A percentile compares a stretch with the other conserved stretches of the same genome.
These are phyloP conservation scores for Sphaceloma murrayae DNA, from an alignment of 2,329 filamentous ascomycete species.

Conservation along the genomic window DNA sequence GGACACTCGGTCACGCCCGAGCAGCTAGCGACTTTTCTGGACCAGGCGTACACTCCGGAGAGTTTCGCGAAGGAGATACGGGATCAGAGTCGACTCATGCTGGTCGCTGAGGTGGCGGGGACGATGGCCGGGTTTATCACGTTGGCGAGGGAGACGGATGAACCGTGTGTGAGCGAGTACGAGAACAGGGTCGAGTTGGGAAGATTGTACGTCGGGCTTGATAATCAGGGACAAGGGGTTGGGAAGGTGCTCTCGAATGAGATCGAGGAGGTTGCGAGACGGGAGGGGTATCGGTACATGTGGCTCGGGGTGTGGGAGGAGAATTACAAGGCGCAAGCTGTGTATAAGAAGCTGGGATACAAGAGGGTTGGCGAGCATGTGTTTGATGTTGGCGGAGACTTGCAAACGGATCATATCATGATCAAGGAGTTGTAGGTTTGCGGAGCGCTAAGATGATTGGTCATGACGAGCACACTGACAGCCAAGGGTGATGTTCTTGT, in stretches of 20 bases:
- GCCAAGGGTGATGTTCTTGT: too few species aligned
- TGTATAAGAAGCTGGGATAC: conserved; percentile 38
- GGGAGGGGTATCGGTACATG: conserved; percentile 32
- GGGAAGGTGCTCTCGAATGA: conserved; percentile 29
- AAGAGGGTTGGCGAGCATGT: conserved; percentile 33
- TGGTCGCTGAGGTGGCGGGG: conserved; percentile 24
- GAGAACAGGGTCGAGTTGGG: conserved; percentile 34
- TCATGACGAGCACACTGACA: too few species aligned
- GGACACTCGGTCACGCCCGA: conserved; percentile 34
- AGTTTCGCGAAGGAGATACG: conserved; percentile 24
- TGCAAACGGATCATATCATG: conserved; percentile 39
- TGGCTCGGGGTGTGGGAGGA: conserved; percentile 44
- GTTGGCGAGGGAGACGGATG: conserved; percentile 31
- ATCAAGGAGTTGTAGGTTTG: conserved; percentile 24
- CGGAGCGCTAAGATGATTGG: too few species aligned
- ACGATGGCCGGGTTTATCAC: conserved; percentile 35
- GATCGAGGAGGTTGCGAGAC: conserved; percentile 29
- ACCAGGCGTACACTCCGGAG: conserved; percentile 29
- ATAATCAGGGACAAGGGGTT: conserved; percentile 33
- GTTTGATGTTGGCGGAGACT: conserved; percentile 34
- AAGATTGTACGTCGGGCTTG: conserved; percentile 34
- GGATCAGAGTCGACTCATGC: conserved; percentile 22
- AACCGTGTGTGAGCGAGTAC: conserved; percentile 32
- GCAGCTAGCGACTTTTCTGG: conserved; percentile 33
- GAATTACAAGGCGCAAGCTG: conserved; percentile 32